These are phyloP conservation scores for Melanomma pulvis-pyrius DNA, from an alignment of 495 filamentous ascomycete species.

Conservation along the genomic window DNA sequence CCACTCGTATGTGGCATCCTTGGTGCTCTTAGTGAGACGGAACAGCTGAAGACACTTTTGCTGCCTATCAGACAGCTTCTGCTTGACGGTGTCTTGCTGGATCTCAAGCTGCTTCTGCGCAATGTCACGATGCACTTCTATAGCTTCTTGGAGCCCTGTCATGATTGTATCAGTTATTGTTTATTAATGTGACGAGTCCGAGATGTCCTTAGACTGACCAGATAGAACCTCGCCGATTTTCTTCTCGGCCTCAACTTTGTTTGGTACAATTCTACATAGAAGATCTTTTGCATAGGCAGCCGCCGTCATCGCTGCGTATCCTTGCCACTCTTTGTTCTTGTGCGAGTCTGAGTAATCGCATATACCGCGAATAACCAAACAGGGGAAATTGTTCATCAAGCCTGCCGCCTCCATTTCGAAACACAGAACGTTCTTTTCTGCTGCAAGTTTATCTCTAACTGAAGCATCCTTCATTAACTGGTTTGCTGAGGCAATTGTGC, in stretches of 20 bases:
- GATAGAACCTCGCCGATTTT: constrained; percentile 6
- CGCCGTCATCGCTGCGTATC: constrained; percentile 19
- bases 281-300: constrained; percentile 39
- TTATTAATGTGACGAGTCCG: background rate
- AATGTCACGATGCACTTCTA: constrained; percentile 7
- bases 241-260: constrained; percentile 11
- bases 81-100: background rate
- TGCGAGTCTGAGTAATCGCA: constrained; percentile 43
- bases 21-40: constrained; percentile 10
- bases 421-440: constrained; percentile 27
- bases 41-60: constrained; percentile 17
- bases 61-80: constrained; percentile 4
- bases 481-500: constrained; percentile 47
- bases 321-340: constrained; percentile 37
- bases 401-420: constrained; percentile 42
- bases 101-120: constrained; percentile 14
- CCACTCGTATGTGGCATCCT: constrained; percentile 11
- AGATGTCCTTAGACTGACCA: background rate
- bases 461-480: constrained; percentile 42
- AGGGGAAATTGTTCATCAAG: constrained; percentile 20
- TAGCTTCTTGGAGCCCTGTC: constrained; percentile 3
- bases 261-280: constrained; percentile 6
- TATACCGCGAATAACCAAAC: constrained; percentile 40
- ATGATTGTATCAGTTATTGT: background rate
- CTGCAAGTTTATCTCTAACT: constrained; percentile 20